Conservation (phyloP, 106 monocot species). For the Allium sativum region DNA sequence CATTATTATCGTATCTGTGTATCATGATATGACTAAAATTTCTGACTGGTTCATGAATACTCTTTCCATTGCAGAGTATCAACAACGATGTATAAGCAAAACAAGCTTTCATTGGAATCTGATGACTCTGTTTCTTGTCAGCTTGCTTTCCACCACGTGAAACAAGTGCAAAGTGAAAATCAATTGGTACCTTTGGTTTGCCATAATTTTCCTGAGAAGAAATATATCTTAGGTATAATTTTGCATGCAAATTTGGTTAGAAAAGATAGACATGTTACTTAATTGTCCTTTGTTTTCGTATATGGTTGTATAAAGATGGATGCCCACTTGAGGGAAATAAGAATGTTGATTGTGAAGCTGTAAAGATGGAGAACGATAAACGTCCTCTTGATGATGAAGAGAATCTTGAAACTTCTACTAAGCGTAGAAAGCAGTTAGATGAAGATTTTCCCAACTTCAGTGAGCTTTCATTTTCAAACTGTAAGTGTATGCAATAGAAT, state of each 20-base stretch:
- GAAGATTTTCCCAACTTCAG: not conserved
- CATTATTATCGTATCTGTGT: not conserved
- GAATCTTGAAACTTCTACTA: not conserved
- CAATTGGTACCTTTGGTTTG: not conserved
- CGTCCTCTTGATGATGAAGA: conserved; percentile 5
- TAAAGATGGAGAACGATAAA: not conserved
- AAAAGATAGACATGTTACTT: not conserved
- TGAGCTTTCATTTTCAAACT: not conserved
- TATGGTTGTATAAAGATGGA: conserved; percentile 4
- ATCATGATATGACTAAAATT: not conserved
- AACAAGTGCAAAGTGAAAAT: conserved; percentile 2
- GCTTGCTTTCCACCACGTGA: not conserved
- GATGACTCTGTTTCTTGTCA: conserved; percentile 2
- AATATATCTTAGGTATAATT: not conserved
- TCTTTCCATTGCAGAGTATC: not conserved
- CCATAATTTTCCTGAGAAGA: not conserved
- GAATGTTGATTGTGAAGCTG: not conserved
- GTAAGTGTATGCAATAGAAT: not conserved
- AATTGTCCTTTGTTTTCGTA: not conserved
- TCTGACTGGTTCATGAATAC: not conserved
- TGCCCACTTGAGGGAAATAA: not conserved
- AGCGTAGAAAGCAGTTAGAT: conserved; percentile 9
- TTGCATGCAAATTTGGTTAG: not conserved
- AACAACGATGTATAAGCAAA: conserved; percentile 8
- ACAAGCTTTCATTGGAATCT: not conserved